These are phyloP conservation scores for Funneliformis mosseae DNA, from an alignment of 192 early-diverging fungal genomes.

Conservation along the genomic window DNA sequence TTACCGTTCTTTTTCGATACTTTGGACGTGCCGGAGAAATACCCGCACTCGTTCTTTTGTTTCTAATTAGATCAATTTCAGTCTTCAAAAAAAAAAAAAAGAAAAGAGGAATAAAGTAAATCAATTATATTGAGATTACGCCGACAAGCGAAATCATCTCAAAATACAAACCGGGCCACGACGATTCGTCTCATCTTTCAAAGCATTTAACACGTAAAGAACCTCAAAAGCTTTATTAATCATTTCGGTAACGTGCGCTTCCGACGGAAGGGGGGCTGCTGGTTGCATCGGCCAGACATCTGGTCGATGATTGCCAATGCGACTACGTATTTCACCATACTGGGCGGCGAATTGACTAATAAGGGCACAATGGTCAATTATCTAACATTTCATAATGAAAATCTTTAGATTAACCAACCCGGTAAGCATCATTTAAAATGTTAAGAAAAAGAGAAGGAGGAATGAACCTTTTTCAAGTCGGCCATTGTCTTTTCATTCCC, in stretches of 20 bases:
- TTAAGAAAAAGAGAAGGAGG: neutral
- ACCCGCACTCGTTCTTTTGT: neutral
- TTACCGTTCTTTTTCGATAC: constrained; percentile 26
- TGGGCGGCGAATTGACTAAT: constrained; percentile 7
- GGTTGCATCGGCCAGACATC: neutral
- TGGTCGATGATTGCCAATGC: neutral
- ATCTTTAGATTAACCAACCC: neutral
- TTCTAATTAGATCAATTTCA: constrained; percentile 16
- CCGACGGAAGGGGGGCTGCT: neutral
- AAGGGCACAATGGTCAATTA: constrained; percentile 9
- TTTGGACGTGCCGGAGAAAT: neutral
- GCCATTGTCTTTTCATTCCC: neutral
- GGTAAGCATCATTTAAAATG: neutral
- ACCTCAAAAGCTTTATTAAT: constrained; percentile 25
- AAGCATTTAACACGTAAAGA: constrained; percentile 14
- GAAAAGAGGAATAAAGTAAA: neutral
- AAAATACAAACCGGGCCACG: neutral
- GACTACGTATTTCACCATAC: constrained; percentile 1
- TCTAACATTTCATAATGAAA: neutral
- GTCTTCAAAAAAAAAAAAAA: neutral
- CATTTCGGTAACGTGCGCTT: constrained; percentile 2
- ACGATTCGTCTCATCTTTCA: constrained; percentile 11
- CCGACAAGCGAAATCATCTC: neutral
- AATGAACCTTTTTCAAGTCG: neutral
- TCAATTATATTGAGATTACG: neutral